Base-by-base conservation (phyloP, 2,329 filamentous ascomycete species). In the Alternaria sp. region DNA sequence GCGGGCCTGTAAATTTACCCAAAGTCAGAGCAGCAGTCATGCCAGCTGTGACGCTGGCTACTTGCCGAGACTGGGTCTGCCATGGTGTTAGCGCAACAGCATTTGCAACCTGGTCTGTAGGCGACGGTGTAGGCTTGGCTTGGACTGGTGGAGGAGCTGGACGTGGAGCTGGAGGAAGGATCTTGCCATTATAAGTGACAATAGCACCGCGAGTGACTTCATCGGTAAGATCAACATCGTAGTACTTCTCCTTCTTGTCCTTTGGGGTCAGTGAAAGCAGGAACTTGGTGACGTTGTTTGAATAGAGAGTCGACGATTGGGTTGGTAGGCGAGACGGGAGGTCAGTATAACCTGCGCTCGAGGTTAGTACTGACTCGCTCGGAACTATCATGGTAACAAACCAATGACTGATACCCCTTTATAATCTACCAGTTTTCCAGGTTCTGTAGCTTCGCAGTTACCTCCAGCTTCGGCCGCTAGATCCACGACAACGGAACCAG, bases 271-370 rank as follows among this genome's bases (percentile, higher is more conserved):
- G 92, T 0, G 93, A 95, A 9, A 97, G 84, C 28, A 96, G 81
- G 58, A 94, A 91, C 75, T 96, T 97, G 67, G 90, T 93, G 70
- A 96, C 94, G 74, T 97, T 97, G 84, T 96, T 97, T 2, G 92
- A 95, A 79, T 96, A 97, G 20, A 97, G 81, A 0, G 92, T 96
- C 0, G 93, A 96, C 0, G 93, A 92, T 77, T 97, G 93, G 0
- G 93, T 96, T 0, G 93, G 92, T 2, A 97, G 84, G 46, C 93
- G 87, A 32, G 93, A 96, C 0, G 93, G 93, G 28, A 96, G 84
- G 78, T 97, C 93, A 43, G 93, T 96, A 77, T 96, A 96, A 34
- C 91, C 76, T 78, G 22, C 4, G 14, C 6, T 32, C 0, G 4
- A 5, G 12, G 20, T 73, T 44, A 74, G 58, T 87, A 88, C 16